Conservation (phyloP, 352 stramenopile genomes). For the Phytophthora constricta region DNA sequence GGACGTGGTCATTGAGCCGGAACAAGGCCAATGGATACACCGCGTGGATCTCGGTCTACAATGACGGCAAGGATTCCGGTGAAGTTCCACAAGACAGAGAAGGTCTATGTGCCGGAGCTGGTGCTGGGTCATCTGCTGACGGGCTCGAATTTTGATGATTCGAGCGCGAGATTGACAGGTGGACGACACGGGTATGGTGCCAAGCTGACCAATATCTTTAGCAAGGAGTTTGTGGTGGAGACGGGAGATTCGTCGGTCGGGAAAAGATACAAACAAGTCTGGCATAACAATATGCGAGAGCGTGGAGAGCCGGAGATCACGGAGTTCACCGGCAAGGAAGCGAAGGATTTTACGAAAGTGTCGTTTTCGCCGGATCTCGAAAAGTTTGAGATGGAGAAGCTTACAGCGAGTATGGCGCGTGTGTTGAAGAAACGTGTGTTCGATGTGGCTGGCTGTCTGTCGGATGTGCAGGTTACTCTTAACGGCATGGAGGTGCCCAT, state of each 20-base stretch:
- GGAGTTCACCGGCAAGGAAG: slow-evolving; percentile 75
- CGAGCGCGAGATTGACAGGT: slow-evolving; percentile 97
- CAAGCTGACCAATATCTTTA: slow-evolving; percentile 99
- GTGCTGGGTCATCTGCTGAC: slow-evolving; percentile 99
- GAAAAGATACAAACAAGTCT: slow-evolving; percentile 91
- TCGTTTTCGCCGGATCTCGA: slow-evolving; percentile 97
- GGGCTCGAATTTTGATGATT: slow-evolving; percentile 99
- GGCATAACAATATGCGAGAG: slow-evolving; percentile 97
- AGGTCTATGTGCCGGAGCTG: slow-evolving; percentile 98
- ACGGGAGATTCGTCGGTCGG: slow-evolving; percentile 93
- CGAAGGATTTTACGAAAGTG: slow-evolving; percentile 96
- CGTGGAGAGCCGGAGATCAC: slow-evolving; percentile 87
- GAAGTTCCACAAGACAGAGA: slow-evolving; percentile 96
- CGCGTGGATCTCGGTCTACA: slow-evolving; percentile 96
- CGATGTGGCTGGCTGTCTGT: slow-evolving; percentile 98
- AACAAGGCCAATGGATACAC: slow-evolving; percentile 60
- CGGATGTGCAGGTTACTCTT: slow-evolving; percentile 92
- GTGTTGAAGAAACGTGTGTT: slow-evolving; percentile 98
- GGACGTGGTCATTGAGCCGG: slow-evolving; percentile 75
- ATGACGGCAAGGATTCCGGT: slow-evolving; percentile 99
- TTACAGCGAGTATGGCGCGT: slow-evolving; percentile 94
- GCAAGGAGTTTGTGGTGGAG: slow-evolving; percentile 98
- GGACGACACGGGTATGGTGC: slow-evolving; percentile 95
- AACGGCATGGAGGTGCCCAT: slow-evolving; percentile 91
- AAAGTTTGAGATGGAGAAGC: slow-evolving; percentile 95